Base-by-base conservation (phyloP, 768 basidiomycete genomes). In the Tylopilus plumbeoviolaceoides region DNA sequence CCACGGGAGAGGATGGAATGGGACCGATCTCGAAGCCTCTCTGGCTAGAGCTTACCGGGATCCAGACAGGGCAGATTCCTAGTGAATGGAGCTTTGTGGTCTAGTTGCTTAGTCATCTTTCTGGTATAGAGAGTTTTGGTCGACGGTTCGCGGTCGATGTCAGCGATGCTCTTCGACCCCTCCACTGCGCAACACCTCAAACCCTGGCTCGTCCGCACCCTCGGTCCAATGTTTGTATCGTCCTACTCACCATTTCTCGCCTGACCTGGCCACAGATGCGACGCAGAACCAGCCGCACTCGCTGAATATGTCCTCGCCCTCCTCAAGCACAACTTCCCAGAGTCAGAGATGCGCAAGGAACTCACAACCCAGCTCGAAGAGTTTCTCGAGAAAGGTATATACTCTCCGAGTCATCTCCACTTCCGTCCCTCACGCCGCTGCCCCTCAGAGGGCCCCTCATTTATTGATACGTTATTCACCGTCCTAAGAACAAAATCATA, bases 291-390 rank as follows among this genome's bases (percentile, higher is more conserved):
- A 28, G 83, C 84, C 28, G 91, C 93, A 30, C 83, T 98, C 47
- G 87, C 91, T 5, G 93, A 98, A 67, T 98, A 98, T 68, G 87
- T 98, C 60, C 82, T 97, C 45, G 95, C 95, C 15, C 76, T 98
- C 48, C 75, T 98, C 53, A 92, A 93, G 68, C 91, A 95, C 68
- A 91, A 91, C 71, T 87, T 85, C 1, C 78, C 88, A 5, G 89
- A 94, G 65, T 68, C 72, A 21, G 90, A 95, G 58, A 85, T 98
- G 79, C 79, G 88, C 59, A 82, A 83, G 59, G 89, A 92, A 64
- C 74, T 97, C 50, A 67, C 75, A 2, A 63, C 78, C 0, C 91
- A 97, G 65, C 76, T 98, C 49, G 87, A 87, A 49, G 95, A 97
- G 70, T 98, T 98, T 69, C 78, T 98, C 23, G 94, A 95, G 73